phyloP scores from a whole-genome alignment of 345 rosid genomes.

The Sapria himalayana region DNA sequence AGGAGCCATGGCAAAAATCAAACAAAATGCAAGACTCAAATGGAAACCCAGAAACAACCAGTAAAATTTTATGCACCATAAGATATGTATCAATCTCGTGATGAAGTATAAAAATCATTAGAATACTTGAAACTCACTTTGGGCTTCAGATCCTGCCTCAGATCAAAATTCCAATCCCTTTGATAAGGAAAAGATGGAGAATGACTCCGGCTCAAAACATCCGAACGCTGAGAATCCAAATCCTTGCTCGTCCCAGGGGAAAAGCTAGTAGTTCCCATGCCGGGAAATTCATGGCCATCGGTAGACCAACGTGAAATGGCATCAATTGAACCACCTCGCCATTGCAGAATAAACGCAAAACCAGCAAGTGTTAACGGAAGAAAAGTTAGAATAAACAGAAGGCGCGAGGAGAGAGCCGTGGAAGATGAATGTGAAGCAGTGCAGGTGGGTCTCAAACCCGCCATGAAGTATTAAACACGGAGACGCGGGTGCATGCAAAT shows the following conservation, averaged over 20 bases:
- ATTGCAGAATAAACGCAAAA: conserved; percentile 31
- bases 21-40: too few relatives aligned
- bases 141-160: conserved; percentile 50
- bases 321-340: conserved; percentile 24
- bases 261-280: conserved; percentile 17
- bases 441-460: conserved; percentile 14
- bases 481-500: too few relatives aligned
- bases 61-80: too few relatives aligned
- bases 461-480: too few relatives aligned
- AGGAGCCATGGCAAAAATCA: too few relatives aligned
- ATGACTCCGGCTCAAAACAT: conserved; percentile 35
- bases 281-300: conserved; percentile 36
- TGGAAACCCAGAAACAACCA: too few relatives aligned
- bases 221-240: conserved; percentile 30
- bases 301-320: conserved; percentile 24
- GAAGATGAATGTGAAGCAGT: conserved; percentile 4
- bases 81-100: too few relatives aligned
- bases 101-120: too few relatives aligned
- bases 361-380: conserved; percentile 25
- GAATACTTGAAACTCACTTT: conserved; percentile 51
- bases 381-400: conserved; percentile 19
- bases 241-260: conserved; percentile 5
- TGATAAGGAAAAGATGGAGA: conserved; percentile 51
- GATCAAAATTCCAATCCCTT: conserved; percentile 42
- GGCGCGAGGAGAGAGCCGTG: conserved; percentile 11